Percentiles rank a stretch among this genome's conserved stretches.
Evolutionary conservation across 768 basidiomycete species (phyloP).

Genomic region (Atractiella rhizophila): DNA sequence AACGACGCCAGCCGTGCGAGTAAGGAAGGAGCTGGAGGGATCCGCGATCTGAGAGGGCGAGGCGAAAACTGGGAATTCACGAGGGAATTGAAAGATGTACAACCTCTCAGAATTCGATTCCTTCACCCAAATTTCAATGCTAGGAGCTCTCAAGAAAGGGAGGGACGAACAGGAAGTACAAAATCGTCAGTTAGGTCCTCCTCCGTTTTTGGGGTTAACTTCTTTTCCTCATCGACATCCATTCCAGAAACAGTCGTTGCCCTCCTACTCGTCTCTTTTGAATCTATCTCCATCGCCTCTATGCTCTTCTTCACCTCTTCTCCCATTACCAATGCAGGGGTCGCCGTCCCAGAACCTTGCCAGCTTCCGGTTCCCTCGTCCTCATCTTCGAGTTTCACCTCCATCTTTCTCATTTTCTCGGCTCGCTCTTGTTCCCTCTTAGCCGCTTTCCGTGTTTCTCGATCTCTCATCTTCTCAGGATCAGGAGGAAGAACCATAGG

Average conservation of each 20-base stretch:
- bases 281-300: neutral
- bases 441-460: slow-evolving; percentile 7
- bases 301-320: neutral
- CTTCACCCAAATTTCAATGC: too few species aligned
- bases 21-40: neutral
- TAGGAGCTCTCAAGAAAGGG: too few species aligned
- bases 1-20: neutral
- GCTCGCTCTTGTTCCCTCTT: slow-evolving; percentile 9
- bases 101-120: too few species aligned
- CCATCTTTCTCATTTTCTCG: slow-evolving; percentile 2
- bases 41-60: neutral
- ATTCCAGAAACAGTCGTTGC: slow-evolving; percentile 5
- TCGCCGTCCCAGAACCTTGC: neutral
- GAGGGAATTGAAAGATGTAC: slow-evolving; percentile 18
- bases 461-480: slow-evolving; percentile 9
- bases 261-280: slow-evolving; percentile 8
- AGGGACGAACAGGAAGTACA: slow-evolving; percentile 4
- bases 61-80: slow-evolving; percentile 15
- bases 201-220: too few species aligned
- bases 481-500: slow-evolving; percentile 14
- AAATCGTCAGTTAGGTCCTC: slow-evolving; percentile 10
- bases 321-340: neutral
- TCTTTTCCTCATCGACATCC: slow-evolving; percentile 10
- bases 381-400: neutral
- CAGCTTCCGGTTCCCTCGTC: neutral